phyloP scores from a whole-genome alignment of 192 early-diverging fungal genomes.

The Coemansia guatemalensis region DNA sequence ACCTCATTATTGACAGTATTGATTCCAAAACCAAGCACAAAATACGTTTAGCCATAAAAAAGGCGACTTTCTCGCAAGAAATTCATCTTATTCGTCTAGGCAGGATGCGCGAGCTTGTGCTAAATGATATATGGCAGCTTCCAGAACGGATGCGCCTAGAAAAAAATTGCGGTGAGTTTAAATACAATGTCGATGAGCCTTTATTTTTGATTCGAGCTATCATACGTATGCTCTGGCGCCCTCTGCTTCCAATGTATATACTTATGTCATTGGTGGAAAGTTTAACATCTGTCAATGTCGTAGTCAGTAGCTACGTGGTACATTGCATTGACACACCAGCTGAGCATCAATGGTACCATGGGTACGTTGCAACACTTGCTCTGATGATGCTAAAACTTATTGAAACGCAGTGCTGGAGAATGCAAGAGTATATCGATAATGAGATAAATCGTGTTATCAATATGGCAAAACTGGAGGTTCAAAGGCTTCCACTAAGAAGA shows the following conservation, averaged over 20 bases:
- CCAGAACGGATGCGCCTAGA: slow-evolving; percentile 14
- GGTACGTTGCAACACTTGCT: slow-evolving; percentile 6
- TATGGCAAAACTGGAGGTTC: slow-evolving; percentile 32
- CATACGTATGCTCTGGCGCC: slow-evolving; percentile 36
- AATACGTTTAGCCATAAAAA: no score
- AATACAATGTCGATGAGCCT: slow-evolving; percentile 22
- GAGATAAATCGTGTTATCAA: slow-evolving; percentile 14
- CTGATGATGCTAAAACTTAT: neutral
- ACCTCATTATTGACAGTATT: no score
- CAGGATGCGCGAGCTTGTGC: slow-evolving; percentile 16
- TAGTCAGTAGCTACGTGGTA: slow-evolving; percentile 14
- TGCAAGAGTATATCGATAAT: neutral
- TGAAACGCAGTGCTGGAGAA: neutral
- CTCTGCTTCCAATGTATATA: slow-evolving; percentile 34
- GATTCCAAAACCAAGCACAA: no score
- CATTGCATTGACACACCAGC: slow-evolving; percentile 27
- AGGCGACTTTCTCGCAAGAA: neutral
- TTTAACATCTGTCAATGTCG: neutral
- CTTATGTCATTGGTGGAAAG: slow-evolving; percentile 9
- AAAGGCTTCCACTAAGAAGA: slow-evolving; percentile 22
- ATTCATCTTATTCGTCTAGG: slow-evolving; percentile 20
- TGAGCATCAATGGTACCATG: slow-evolving; percentile 25
- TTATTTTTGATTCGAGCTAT: slow-evolving; percentile 32
- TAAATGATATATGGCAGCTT: slow-evolving; percentile 19
- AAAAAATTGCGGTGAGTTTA: slow-evolving; percentile 20